Base-by-base conservation (phyloP, 2,329 filamentous ascomycete genomes). In the Cordyceps militaris region DNA sequence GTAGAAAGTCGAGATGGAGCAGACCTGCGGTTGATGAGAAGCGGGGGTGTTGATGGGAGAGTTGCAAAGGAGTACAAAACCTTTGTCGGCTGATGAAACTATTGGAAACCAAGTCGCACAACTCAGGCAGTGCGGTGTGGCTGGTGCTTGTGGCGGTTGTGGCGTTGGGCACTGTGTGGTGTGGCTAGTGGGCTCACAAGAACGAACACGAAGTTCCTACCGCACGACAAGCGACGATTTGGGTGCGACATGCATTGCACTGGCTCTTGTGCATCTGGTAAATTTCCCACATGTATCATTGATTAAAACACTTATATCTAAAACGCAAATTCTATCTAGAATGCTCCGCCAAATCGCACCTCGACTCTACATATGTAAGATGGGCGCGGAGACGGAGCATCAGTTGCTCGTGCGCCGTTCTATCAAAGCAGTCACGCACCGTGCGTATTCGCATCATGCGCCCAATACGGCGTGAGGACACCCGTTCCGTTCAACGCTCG, bases 241-340 rank as follows among this genome's bases (percentile, higher is more conserved):
- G 19, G 28, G 14, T n/a, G 26, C 4, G 19, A 32, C 13, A 13
- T 19, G 21, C 19, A 44, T n/a, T 28, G 19, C 9, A 11, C n/a
- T 43, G 11, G 19, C 19, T 3, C n/a, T 14, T 13, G 7, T 16
- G 11, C 19, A 30, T n/a, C 6, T 38, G n/a, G 36, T 47, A 19
- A 19, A 55, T 38, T 57, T 34, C 21, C 38, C 26, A 57, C 46
- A 44, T 51, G 38, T 28, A 57, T 57, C 55, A 57, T 57, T 36
- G 34, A 57, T 57, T 57, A 57, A 57, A 56, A 57, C 47, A 43
- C 14, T 51, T 44, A 26, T 57, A 57, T 57, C 36, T 57, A 51
- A 50, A 43, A 34, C 55, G 47, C 46, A 51, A 44, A 44, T 34
- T 50, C 55, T 57, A 50, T 43, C 46, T 50, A 1, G 10, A 6